Percentiles rank a stretch among this genome's conserved stretches.
These are phyloP conservation scores for Ormosia emarginata DNA, from an alignment of 306 rosid species.

Conservation along the genomic window DNA sequence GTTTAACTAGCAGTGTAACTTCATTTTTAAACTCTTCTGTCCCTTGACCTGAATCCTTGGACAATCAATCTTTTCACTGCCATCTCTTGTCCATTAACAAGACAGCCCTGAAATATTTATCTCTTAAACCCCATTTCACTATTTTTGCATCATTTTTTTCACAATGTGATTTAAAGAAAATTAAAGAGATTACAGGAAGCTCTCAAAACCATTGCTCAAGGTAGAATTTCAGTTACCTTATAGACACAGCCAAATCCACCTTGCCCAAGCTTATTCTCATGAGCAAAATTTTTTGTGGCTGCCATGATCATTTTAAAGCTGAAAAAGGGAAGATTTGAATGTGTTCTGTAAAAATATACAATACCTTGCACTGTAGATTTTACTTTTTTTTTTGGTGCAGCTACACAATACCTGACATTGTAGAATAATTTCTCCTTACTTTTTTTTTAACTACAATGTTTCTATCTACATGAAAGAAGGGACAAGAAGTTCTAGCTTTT, in stretches of 20 bases:
- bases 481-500: not conserved
- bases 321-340: conserved; percentile 25
- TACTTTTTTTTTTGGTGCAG: too few species aligned
- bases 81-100: conserved; percentile 39
- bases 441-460: not conserved
- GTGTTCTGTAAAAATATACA: not conserved
- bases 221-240: conserved; percentile 34
- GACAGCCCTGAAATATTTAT: conserved; percentile 35
- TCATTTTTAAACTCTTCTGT: conserved; percentile 35
- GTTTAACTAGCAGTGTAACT: conserved; percentile 24
- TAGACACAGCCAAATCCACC: conserved; percentile 63
- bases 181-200: not conserved
- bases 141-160: not conserved
- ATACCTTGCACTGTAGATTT: too few species aligned
- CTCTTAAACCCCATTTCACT: not conserved
- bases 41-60: conserved; percentile 30
- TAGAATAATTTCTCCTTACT: not conserved
- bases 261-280: conserved; percentile 45
- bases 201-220: not conserved
- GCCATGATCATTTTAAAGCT: not conserved
- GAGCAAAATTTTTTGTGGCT: not conserved
- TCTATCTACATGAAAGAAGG: not conserved
- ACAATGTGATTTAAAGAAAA: not conserved
- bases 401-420: not conserved
- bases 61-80: conserved; percentile 44